Evolutionary conservation across 2,329 filamentous ascomycete species (phyloP).

Genomic region (Scleromitrula shiraiana): DNA sequence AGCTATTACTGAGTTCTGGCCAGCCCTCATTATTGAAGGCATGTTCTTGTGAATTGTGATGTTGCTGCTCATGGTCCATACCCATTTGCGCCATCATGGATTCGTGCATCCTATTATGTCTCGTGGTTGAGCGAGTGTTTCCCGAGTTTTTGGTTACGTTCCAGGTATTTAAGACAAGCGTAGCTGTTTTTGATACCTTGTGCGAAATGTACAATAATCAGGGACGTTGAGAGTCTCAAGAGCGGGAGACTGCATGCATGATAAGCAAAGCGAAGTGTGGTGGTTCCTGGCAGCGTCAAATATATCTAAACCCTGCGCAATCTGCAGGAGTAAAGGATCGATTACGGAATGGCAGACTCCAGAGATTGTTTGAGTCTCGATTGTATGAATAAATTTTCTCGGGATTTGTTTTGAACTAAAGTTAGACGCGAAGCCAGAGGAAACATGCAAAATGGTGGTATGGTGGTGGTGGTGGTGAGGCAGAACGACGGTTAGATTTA

Average conservation of each 20-base stretch:
- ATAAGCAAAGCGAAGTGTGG: slow-evolving; percentile 24
- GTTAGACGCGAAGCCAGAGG: slow-evolving; percentile 22
- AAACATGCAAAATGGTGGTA: slow-evolving; percentile 16
- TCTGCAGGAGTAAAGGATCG: slow-evolving; percentile 25
- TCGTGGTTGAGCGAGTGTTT: not conserved
- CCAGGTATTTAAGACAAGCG: slow-evolving; percentile 16
- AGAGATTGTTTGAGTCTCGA: slow-evolving; percentile 13
- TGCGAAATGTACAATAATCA: slow-evolving; percentile 20
- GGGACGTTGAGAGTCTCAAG: slow-evolving; percentile 22
- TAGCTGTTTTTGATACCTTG: slow-evolving; percentile 27
- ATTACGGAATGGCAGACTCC: slow-evolving; percentile 15
- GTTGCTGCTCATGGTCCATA: slow-evolving; percentile 29
- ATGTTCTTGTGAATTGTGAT: slow-evolving; percentile 26
- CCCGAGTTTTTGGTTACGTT: slow-evolving; percentile 10
- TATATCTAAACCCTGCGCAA: slow-evolving; percentile 25
- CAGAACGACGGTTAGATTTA: slow-evolving; percentile 5
- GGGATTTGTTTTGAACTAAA: slow-evolving; percentile 1
- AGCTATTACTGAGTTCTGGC: slow-evolving; percentile 42
- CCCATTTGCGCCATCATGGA: slow-evolving; percentile 31
- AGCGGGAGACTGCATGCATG: slow-evolving; percentile 32
- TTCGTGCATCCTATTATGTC: slow-evolving; percentile 28
- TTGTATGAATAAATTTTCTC: slow-evolving; percentile 13
- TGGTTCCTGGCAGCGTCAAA: slow-evolving; percentile 29
- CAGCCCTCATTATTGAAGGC: slow-evolving; percentile 42
- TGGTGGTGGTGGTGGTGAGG: slow-evolving; percentile 3